phyloP scores from a whole-genome alignment of 2,329 filamentous ascomycete genomes.

The Alternaria solani region DNA sequence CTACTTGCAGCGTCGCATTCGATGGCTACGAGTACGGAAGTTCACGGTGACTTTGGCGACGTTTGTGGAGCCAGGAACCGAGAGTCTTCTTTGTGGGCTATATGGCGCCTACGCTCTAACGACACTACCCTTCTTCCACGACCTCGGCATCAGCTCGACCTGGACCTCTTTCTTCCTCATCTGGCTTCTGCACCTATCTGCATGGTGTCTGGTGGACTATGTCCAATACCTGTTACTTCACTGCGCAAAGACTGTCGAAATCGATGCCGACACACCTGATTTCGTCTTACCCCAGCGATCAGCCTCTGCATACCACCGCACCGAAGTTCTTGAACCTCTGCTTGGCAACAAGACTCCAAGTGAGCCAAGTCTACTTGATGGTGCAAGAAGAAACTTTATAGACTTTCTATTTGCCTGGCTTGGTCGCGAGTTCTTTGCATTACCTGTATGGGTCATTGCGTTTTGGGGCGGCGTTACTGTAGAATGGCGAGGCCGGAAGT shows the following conservation, averaged over 20 bases:
- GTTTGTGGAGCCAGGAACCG: conserved; percentile 89
- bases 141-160: conserved; percentile 65
- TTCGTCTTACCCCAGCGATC: conserved; percentile 67
- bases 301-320: conserved; percentile 42
- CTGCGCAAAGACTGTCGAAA: conserved; percentile 72
- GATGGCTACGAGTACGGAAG: conserved; percentile 93
- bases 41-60: conserved; percentile 92
- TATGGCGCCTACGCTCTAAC: conserved; percentile 83
- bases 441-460: conserved; percentile 91
- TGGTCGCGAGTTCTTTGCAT: conserved; percentile 79
- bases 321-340: conserved; percentile 32
- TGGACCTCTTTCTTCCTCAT: conserved; percentile 71
- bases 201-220: conserved; percentile 82
- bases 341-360: conserved; percentile 21
- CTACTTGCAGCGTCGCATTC: conserved; percentile 81
- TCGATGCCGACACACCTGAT: conserved; percentile 74
- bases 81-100: conserved; percentile 82
- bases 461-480: conserved; percentile 89
- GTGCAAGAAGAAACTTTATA: conserved; percentile 63
- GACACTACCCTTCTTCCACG: conserved; percentile 70
- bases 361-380: conserved; percentile 35
- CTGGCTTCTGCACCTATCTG: conserved; percentile 70
- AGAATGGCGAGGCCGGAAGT: conserved; percentile 83
- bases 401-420: conserved; percentile 87
- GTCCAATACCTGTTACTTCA: conserved; percentile 77